Evolutionary conservation across 1,284 basidiomycete species (phyloP).

Genomic region (Ganoderma multipileum): DNA sequence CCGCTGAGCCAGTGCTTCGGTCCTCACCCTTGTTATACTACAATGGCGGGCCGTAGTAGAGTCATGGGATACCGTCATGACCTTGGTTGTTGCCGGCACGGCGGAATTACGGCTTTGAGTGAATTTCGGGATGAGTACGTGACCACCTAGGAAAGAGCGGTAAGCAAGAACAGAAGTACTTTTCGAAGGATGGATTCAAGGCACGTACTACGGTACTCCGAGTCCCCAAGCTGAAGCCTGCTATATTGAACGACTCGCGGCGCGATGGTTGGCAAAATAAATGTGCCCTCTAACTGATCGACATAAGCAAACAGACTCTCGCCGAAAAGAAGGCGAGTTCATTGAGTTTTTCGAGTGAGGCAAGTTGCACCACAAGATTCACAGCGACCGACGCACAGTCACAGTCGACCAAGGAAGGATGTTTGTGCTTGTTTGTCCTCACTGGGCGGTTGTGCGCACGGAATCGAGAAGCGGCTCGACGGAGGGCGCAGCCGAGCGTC

Average conservation of each 20-base stretch:
- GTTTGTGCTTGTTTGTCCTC: not conserved
- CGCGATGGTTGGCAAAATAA: too few relatives aligned
- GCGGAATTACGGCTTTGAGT: not conserved
- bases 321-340: not conserved
- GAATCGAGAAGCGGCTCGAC: not conserved
- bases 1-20: not conserved
- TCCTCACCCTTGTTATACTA: slow-evolving; percentile 9
- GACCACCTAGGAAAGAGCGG: not conserved
- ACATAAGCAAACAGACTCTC: not conserved
- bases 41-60: slow-evolving; percentile 14
- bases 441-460: not conserved
- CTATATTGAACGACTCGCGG: too few relatives aligned
- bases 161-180: not conserved
- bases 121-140: not conserved
- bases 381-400: not conserved
- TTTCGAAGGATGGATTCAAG: not conserved
- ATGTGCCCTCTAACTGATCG: not conserved
- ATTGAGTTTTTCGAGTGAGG: not conserved
- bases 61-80: slow-evolving; percentile 10
- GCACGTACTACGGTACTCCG: not conserved
- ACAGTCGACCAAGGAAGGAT: not conserved
- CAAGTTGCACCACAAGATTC: too few relatives aligned
- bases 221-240: not conserved
- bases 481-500: not conserved
- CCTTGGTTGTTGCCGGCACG: not conserved